Base-by-base conservation (phyloP, 306 rosid genomes). In the Pyrus pyrifolia region DNA sequence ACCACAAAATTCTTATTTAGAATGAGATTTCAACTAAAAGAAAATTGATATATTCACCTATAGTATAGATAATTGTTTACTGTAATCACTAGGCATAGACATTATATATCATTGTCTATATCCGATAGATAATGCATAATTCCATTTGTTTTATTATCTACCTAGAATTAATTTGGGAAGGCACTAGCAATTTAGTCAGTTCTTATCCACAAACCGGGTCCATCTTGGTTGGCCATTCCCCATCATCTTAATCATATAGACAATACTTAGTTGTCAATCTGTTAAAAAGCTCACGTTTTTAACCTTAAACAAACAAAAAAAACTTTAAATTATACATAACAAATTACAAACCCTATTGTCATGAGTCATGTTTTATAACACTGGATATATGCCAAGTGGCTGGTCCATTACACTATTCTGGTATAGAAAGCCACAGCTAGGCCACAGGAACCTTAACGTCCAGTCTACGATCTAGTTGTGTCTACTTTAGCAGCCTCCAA, bases 401-500 rank as follows among this genome's bases (percentile, higher is more conserved):
- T 46, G 51, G 44, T 35, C 76, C 57, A 60, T 27, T 45, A 58
- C 22, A 33, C 11, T 31, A 5, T 29, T 22, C 12, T 63, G 22
- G 31, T 14, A 13, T 4, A 10, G 70, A n/a, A 76, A 71, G 40
- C 33, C 66, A 45, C 21, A 65, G 2, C 5, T 21, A 19, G 71
- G 59, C 45, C 78, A 62, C 45, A 3, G 10, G 9, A 81, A 38
- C 65, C 75, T 78, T 67, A 64, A 70, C 68, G 71, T 67, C 38
- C 58, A 65, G 75, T 52, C 78, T 65, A 71, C 75, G 44, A 60
- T 55, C 70, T 17, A 65, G 25, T 74, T 61, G 79, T 51, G 68
- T 11, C 70, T 30, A 63, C 51, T 69, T 72, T 77, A 63, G 75
- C 80, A 69, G 73, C 64, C 87, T 78, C 75, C 59, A 27, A 23